phyloP scores from a whole-genome alignment of 768 basidiomycete species.

The Leucocoprinus birnbaumii region DNA sequence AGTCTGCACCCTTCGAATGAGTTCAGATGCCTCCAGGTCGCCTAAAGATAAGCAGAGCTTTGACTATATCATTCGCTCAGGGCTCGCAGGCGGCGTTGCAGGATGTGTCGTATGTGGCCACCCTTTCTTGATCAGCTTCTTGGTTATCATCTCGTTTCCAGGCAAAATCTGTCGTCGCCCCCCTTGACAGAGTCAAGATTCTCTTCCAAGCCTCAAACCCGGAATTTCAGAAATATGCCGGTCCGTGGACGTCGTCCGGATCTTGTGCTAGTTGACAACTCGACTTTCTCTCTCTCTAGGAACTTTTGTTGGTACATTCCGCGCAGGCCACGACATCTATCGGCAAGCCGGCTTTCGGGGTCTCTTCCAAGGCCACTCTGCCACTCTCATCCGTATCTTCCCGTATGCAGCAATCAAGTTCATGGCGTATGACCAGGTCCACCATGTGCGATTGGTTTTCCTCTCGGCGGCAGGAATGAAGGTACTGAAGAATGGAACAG shows the following conservation, averaged over 20 bases:
- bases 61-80: conserved; percentile 71
- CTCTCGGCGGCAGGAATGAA: not conserved
- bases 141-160: conserved; percentile 27
- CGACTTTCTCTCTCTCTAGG: conserved; percentile 42
- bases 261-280: not conserved
- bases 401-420: conserved; percentile 98
- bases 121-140: conserved; percentile 9
- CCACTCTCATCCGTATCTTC: conserved; percentile 90
- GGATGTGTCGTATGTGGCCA: conserved; percentile 81
- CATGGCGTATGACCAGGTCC: conserved; percentile 91
- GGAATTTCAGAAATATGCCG: conserved; percentile 91
- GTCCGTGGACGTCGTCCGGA: conserved; percentile 37
- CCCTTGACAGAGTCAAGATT: conserved; percentile 97
- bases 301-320: conserved; percentile 80
- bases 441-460: conserved; percentile 49
- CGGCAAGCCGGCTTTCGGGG: conserved; percentile 67
- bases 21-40: conserved; percentile 49
- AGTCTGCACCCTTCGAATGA: conserved; percentile 44
- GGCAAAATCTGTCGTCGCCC: conserved; percentile 95
- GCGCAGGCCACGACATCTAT: conserved; percentile 75
- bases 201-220: conserved; percentile 97
- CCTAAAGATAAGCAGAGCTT: conserved; percentile 52
- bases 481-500: conserved; percentile 33
- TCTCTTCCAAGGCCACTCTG: conserved; percentile 93
- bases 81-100: conserved; percentile 90